Evolutionary conservation across 2,329 filamentous ascomycete species (phyloP).

Genomic region (Emergomyces africanus): DNA sequence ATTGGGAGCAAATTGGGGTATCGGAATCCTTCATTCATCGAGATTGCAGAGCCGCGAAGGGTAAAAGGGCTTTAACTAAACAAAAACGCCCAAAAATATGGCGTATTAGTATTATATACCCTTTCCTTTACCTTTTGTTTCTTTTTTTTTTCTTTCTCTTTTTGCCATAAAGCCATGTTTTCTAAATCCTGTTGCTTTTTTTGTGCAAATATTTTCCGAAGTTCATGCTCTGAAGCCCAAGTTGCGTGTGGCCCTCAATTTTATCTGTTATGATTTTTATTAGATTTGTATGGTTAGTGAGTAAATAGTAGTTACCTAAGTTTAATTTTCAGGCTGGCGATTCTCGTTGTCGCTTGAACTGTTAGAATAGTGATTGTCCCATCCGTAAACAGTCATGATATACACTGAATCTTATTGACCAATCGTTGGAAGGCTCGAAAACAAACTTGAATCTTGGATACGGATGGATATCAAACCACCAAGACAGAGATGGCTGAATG

Average conservation of each 20-base stretch:
- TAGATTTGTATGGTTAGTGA: not conserved
- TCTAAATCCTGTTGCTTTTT: not conserved
- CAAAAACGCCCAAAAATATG: not conserved
- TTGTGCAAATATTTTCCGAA: no score
- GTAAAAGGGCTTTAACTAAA: not conserved
- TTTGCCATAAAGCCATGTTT: not conserved
- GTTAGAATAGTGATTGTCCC: not conserved
- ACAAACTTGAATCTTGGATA: no score
- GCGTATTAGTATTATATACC: not conserved
- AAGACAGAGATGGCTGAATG: not conserved
- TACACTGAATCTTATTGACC: no score
- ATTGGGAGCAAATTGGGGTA: not conserved
- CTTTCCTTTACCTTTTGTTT: not conserved
- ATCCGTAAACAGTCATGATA: not conserved
- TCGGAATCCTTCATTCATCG: not conserved
- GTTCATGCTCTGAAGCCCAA: not conserved
- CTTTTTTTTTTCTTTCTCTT: not conserved
- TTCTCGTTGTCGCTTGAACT: not conserved
- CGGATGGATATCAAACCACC: not conserved
- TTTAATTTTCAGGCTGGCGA: not conserved
- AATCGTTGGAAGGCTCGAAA: not conserved
- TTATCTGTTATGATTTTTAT: not conserved
- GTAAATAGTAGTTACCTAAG: not conserved
- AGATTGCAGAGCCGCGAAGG: not conserved
- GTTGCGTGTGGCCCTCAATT: not conserved